Evolutionary conservation across 2,329 filamentous ascomycete genomes (phyloP).

Genomic region (Penicillium rolfsii): DNA sequence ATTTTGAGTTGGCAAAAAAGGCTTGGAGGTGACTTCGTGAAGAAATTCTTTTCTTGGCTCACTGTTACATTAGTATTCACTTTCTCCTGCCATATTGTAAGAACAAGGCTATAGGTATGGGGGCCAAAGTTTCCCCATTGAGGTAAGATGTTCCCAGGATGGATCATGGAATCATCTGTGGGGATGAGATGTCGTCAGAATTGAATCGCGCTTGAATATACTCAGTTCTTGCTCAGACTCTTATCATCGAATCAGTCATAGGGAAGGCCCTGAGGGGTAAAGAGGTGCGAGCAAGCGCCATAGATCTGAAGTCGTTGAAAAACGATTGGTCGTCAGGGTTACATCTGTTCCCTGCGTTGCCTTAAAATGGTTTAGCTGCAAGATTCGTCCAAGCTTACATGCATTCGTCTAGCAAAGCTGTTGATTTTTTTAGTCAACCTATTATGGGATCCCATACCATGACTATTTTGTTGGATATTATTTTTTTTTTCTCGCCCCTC

Average conservation of each 20-base stretch:
- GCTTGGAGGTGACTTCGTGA: background rate
- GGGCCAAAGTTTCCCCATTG: no score
- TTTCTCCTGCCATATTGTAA: background rate
- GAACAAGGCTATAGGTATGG: background rate
- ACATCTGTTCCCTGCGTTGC: background rate
- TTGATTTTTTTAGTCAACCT: background rate
- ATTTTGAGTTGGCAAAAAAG: background rate
- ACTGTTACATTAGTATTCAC: background rate
- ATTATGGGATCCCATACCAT: background rate
- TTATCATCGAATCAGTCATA: background rate
- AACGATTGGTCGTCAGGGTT: background rate
- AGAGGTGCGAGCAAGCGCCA: background rate
- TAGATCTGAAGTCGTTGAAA: background rate
- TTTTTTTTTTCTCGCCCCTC: background rate
- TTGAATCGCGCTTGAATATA: background rate
- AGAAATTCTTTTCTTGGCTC: background rate
- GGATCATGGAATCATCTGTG: background rate
- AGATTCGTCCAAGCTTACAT: background rate
- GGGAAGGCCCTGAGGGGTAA: background rate
- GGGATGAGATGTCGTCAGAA: background rate
- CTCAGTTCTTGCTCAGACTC: background rate
- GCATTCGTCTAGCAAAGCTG: background rate
- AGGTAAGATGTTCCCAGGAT: background rate
- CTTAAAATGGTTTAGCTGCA: background rate
- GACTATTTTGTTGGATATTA: background rate